A percentile compares a stretch with the other conserved stretches of the same genome.
Evolutionary conservation across 495 filamentous ascomycete species (phyloP).

Genomic region (Lentithecium fluviatile): DNA sequence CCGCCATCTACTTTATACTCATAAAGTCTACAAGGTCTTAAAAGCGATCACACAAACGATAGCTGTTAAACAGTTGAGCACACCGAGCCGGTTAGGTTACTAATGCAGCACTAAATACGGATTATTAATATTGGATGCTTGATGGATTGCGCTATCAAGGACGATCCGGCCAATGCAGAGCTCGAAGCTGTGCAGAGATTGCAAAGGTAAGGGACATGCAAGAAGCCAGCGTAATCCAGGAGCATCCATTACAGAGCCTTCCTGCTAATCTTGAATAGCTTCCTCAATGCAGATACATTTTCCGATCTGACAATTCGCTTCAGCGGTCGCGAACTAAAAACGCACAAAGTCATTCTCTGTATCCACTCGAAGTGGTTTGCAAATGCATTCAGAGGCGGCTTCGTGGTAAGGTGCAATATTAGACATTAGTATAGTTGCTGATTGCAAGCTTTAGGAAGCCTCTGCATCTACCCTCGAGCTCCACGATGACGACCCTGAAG

Average conservation of each 20-base stretch:
- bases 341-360: not conserved
- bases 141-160: not conserved
- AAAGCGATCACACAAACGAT: too few relatives aligned
- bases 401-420: not conserved
- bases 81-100: too few relatives aligned
- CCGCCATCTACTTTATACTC: too few relatives aligned
- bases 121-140: not conserved
- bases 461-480: not conserved
- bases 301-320: not conserved
- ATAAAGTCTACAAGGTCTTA: too few relatives aligned
- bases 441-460: not conserved
- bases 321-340: not conserved
- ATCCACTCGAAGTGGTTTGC: not conserved
- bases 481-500: not conserved
- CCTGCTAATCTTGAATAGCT: not conserved
- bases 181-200: not conserved
- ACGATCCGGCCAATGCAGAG: not conserved
- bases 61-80: too few relatives aligned
- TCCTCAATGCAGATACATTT: not conserved
- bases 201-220: not conserved
- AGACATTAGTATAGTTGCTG: not conserved
- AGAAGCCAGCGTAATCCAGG: not conserved
- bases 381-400: not conserved
- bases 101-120: not conserved
- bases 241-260: not conserved